Evolutionary conservation across 1,139 yeast genomes (phyloP).

Genomic region (Geotrichum histeridarum): DNA sequence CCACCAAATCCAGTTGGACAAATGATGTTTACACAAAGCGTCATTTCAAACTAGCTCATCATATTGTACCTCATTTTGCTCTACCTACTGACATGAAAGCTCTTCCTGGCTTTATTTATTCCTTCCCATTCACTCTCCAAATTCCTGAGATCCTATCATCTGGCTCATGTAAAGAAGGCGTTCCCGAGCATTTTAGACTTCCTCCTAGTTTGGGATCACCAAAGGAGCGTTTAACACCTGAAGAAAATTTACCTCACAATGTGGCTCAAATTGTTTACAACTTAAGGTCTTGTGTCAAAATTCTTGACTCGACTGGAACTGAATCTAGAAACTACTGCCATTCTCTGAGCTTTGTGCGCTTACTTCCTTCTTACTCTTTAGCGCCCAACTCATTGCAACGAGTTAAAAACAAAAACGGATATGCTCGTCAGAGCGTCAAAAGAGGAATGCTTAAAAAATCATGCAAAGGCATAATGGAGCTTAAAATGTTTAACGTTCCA

Average conservation of each 20-base stretch:
- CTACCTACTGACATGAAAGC: background rate
- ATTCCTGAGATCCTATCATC: background rate
- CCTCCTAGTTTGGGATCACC: constrained; percentile 10
- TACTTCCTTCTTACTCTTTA: constrained; percentile 3
- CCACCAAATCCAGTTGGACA: background rate
- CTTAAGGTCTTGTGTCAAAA: background rate
- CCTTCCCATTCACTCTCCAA: constrained; percentile 7
- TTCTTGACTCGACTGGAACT: background rate
- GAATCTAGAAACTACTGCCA: background rate
- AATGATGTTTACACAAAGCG: background rate
- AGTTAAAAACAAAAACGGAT: background rate
- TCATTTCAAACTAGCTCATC: background rate
- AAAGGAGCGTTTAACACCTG: background rate
- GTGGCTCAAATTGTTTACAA: constrained; percentile 1
- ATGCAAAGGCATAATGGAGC: background rate
- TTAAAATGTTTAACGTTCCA: background rate
- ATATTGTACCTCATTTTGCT: background rate
- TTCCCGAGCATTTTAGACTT: background rate
- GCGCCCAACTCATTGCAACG: background rate
- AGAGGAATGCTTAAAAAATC: constrained; percentile 1
- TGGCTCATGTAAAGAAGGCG: background rate
- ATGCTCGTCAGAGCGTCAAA: background rate
- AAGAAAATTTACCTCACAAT: background rate
- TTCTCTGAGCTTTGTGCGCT: background rate
- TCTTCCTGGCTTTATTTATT: background rate